Evolutionary conservation across 2,329 filamentous ascomycete genomes (phyloP), one percentile per base, ranked within the genome.

Genomic region (Paramyrothecium sp.): DNA sequence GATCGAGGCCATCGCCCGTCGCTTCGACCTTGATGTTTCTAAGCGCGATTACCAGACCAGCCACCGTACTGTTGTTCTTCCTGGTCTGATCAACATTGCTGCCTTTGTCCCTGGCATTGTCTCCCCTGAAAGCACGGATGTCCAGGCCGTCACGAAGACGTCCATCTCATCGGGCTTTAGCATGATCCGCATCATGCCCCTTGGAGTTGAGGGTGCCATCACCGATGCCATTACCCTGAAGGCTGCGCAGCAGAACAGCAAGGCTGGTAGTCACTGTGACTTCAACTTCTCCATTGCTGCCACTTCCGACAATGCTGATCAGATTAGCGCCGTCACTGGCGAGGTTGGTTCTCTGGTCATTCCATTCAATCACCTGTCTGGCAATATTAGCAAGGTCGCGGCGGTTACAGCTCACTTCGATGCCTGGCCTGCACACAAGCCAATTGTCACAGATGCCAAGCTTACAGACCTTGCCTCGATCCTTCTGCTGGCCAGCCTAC

Each of bases 11-110:
- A 91, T 99, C 63, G 88, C 92, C 56, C 88, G 94, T 58, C 89
- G 96, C 73, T 97, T 92, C 70, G 88, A 93, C 64, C 82, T 99
- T 55, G 87, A 91, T 41, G 87, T 99, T 57, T 86, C 87, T 70
- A 89, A 87, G 63, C 87, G 93, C 56, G 95, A 99, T 76, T 96
- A 89, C 76, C 92, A 97, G 79, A 94, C 92, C 51, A 97, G 95
- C 76, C 89, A 93, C 72, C 84, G 87, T 63, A 90, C 89, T 3
- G 78, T 91, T 50, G 81, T 88, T 48, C 82, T 93, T 41, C 89
- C 90, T 34, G 90, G 90, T 2, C 75, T 93, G 57, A 85, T 93
- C 75, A 93, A 92, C 69, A 81, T 92, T 61, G 88, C 89, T n/a
- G 86, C 90, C 16, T 93, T 93, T 64, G 89, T 93, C 53, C 90